A percentile compares a stretch with the other conserved stretches of the same genome.
These are phyloP conservation scores for Gnetum montanum DNA, from an alignment of 75 land plant species.

Conservation along the genomic window DNA sequence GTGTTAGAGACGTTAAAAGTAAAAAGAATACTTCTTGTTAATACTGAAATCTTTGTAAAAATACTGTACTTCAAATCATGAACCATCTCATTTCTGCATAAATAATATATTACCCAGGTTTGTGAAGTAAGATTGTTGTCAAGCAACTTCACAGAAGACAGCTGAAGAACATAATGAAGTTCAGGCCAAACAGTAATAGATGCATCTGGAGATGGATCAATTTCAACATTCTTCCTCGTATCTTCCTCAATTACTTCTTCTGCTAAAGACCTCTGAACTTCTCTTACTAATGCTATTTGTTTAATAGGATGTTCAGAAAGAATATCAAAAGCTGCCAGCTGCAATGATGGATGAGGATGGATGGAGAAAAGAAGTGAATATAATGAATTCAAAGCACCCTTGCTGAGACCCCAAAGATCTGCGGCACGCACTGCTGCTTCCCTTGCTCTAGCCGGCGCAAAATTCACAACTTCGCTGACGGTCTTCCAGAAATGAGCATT, in stretches of 20 bases:
- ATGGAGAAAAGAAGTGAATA: slow-evolving; percentile 79
- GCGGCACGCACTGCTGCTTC: slow-evolving; percentile 55
- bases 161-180: slow-evolving; percentile 53
- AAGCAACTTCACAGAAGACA: slow-evolving; percentile 23
- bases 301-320: slow-evolving; percentile 60
- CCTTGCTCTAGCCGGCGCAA: slow-evolving; percentile 43
- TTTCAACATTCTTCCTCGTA: slow-evolving; percentile 1
- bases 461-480: slow-evolving; percentile 41
- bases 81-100: no score
- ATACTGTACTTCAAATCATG: no score
- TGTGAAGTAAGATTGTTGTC: slow-evolving; percentile 39
- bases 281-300: slow-evolving; percentile 33
- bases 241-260: slow-evolving; percentile 16
- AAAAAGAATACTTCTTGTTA: neutral
- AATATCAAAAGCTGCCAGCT: slow-evolving; percentile 63
- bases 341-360: slow-evolving; percentile 48
- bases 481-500: slow-evolving; percentile 61
- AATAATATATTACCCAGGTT: slow-evolving; percentile 54
- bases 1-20: neutral
- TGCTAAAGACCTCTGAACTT: slow-evolving; percentile 9
- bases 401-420: slow-evolving; percentile 87
- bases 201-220: slow-evolving; percentile 31
- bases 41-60: no score
- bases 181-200: slow-evolving; percentile 49
- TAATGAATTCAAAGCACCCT: slow-evolving; percentile 63